These are phyloP conservation scores for Galerina sulciceps DNA, from an alignment of 768 basidiomycete genomes.

Conservation along the genomic window DNA sequence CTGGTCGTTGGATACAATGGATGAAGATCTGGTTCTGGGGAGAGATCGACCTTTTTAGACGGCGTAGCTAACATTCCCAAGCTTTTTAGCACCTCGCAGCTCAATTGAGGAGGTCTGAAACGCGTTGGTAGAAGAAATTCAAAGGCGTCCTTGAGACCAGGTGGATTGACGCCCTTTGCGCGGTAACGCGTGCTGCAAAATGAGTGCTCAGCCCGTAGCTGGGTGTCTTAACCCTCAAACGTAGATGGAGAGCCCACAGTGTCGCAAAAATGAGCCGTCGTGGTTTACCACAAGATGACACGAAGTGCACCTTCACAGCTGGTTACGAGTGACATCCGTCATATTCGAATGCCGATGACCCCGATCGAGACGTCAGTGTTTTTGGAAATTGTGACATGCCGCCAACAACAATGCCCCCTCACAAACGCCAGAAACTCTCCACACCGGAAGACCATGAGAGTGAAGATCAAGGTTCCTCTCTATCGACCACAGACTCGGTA, in stretches of 20 bases:
- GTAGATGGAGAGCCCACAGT: neutral
- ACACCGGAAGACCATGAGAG: slow-evolving; percentile 33
- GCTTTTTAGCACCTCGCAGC: neutral
- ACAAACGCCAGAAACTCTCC: slow-evolving; percentile 56
- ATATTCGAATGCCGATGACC: neutral
- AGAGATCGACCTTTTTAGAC: slow-evolving; percentile 52
- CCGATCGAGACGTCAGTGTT: slow-evolving; percentile 19
- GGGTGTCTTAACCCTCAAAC: neutral
- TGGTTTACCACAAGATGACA: neutral
- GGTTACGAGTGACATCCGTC: neutral
- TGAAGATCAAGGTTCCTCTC: slow-evolving; percentile 22
- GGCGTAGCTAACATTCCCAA: slow-evolving; percentile 20
- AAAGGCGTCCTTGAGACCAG: neutral
- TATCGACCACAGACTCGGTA: slow-evolving; percentile 19
- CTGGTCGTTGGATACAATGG: slow-evolving; percentile 75
- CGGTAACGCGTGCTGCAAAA: neutral
- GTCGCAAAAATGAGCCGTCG: neutral
- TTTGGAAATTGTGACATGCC: neutral
- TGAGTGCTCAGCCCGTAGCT: neutral
- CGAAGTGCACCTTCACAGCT: neutral
- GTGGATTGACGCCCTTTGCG: neutral
- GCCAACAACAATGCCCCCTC: slow-evolving; percentile 46
- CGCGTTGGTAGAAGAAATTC: neutral
- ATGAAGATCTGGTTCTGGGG: slow-evolving; percentile 79
- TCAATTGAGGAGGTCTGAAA: neutral